Conservation (phyloP, 345 rosid genomes). For the Syzygium aqueum region DNA sequence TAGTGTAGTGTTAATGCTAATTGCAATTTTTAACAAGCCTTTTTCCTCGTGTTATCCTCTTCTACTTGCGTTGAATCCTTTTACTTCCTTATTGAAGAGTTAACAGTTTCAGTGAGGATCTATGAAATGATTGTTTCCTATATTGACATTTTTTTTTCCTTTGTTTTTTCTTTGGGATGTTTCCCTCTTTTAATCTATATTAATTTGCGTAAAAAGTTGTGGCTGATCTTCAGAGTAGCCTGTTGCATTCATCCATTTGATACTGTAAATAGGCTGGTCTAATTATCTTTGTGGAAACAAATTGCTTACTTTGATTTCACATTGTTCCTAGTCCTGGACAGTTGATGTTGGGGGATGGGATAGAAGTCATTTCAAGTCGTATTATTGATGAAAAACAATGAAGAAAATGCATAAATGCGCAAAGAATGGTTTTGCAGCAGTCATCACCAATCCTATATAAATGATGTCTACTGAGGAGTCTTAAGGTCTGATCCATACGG, state of each 20-base stretch:
- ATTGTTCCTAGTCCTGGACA: neutral
- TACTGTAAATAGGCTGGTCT: neutral
- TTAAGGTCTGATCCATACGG: neutral
- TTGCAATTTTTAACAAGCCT: neutral
- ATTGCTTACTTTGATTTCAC: neutral
- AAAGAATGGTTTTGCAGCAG: neutral
- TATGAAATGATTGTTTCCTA: neutral
- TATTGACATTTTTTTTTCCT: neutral
- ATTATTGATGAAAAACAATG: neutral
- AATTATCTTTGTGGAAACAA: neutral
- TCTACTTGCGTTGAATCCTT: neutral
- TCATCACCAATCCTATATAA: neutral
- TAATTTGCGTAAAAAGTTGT: neutral
- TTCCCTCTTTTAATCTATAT: neutral
- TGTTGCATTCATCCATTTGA: neutral
- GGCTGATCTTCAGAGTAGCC: neutral
- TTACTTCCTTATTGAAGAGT: neutral
- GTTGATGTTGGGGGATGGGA: neutral
- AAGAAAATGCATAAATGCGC: neutral
- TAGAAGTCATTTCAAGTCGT: neutral
- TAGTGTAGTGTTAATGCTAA: neutral
- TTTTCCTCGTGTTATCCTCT: neutral
- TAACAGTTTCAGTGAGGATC: neutral
- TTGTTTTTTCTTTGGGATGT: neutral
- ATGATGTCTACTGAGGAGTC: neutral